Conservation (phyloP, 78 protist genomes). For the Dictyostelium firmibasis region DNA sequence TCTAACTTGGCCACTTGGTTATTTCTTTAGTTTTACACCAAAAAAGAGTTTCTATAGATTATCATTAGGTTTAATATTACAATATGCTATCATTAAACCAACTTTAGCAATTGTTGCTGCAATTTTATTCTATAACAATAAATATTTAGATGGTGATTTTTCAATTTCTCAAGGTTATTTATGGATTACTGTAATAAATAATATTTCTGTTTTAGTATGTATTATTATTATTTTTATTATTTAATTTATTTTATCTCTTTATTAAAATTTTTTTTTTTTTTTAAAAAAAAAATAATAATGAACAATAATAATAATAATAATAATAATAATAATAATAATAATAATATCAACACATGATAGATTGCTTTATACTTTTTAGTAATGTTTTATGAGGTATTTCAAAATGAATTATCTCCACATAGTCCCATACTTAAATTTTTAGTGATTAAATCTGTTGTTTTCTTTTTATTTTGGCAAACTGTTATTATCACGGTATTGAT, state of each 20-base stretch:
- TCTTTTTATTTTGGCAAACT: constrained; percentile 38
- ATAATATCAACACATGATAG: not conserved
- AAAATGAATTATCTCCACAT: constrained; percentile 18
- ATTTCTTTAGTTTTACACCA: not conserved
- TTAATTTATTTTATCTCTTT: not conserved
- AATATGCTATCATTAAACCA: constrained; percentile 32
- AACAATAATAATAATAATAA: too few relatives aligned
- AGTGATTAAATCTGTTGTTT: constrained; percentile 15
- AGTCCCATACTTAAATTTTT: constrained; percentile 24
- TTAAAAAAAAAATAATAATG: not conserved
- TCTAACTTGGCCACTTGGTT: not conserved
- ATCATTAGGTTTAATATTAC: not conserved
- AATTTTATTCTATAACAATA: not conserved
- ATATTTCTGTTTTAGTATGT: constrained; percentile 33
- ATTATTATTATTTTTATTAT: not conserved
- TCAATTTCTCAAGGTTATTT: not conserved
- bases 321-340: too few relatives aligned
- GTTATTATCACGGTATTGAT: constrained; percentile 15
- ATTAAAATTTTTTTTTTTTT: not conserved
- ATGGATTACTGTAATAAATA: constrained; percentile 6
- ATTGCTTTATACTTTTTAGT: constrained; percentile 29
- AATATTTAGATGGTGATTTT: constrained; percentile 11
- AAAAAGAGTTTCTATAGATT: not conserved
- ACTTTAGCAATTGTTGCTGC: not conserved
- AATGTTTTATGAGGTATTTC: constrained; percentile 41